Evolutionary conservation across 164 flowering plant genomes (phyloP).

Genomic region (Umbilicus rupestris): DNA sequence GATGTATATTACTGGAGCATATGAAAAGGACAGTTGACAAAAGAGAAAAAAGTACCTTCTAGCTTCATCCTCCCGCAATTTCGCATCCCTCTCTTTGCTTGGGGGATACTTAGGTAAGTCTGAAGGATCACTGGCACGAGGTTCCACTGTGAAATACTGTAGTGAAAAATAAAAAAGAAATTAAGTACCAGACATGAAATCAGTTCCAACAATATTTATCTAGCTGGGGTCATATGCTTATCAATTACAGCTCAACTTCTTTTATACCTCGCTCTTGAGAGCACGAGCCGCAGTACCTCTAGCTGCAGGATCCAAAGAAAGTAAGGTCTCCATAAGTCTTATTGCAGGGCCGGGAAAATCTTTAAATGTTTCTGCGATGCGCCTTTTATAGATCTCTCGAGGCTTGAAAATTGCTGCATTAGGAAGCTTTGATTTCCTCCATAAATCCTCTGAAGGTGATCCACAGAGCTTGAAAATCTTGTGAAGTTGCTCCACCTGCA

Average conservation of each 20-base stretch:
- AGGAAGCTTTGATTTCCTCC: conserved; percentile 88
- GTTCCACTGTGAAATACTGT: conserved; percentile 75
- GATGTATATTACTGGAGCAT: not conserved
- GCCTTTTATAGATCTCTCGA: conserved; percentile 73
- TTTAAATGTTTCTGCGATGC: conserved; percentile 80
- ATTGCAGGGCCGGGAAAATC: conserved; percentile 82
- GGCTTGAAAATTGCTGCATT: conserved; percentile 96
- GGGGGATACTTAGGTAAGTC: conserved; percentile 95
- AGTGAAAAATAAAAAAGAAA: conserved; percentile 3
- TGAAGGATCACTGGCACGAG: conserved; percentile 88
- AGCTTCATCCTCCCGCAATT: conserved; percentile 70
- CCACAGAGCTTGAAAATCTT: conserved; percentile 98
- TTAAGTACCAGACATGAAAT: not conserved
- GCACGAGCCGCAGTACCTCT: conserved; percentile 85
- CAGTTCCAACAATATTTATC: not conserved
- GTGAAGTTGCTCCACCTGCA: conserved; percentile 91
- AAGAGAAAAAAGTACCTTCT: conserved; percentile 49
- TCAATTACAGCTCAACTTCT: not conserved
- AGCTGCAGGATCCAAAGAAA: conserved; percentile 83
- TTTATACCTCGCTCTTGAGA: conserved; percentile 69
- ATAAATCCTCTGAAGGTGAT: conserved; percentile 92
- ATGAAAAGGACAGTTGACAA: not conserved
- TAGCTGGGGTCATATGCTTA: not conserved
- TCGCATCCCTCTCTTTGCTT: conserved; percentile 93
- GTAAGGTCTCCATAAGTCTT: conserved; percentile 66